Evolutionary conservation across 1,284 basidiomycete species (phyloP).

Genomic region (Sporisorium exsertum): DNA sequence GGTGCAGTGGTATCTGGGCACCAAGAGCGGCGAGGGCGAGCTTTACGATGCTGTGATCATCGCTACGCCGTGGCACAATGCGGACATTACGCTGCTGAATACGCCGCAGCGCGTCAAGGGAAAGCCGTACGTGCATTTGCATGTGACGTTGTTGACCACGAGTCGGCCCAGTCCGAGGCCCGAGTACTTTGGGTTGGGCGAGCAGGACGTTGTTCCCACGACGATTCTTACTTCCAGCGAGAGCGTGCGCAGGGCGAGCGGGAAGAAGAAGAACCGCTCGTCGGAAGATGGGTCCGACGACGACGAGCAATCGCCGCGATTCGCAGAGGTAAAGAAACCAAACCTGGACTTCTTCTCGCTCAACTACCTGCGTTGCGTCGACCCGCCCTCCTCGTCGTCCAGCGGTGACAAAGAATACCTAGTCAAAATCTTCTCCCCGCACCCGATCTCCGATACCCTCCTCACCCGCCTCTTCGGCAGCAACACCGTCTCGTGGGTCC

Average conservation of each 20-base stretch:
- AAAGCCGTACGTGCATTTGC: conserved; percentile 83
- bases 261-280: conserved; percentile 10
- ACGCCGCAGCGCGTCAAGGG: conserved; percentile 73
- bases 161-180: conserved; percentile 76
- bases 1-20: conserved; percentile 62
- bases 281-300: conserved; percentile 4
- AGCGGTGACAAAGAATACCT: conserved; percentile 46
- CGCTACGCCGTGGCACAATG: conserved; percentile 64
- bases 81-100: conserved; percentile 65
- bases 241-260: conserved; percentile 41
- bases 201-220: conserved; percentile 74
- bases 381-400: conserved; percentile 51
- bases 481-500: conserved; percentile 75
- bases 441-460: conserved; percentile 77
- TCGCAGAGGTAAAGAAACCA: too few species aligned
- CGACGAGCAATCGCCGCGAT: conserved; percentile 1
- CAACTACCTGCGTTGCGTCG: conserved; percentile 81
- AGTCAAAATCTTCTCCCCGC: conserved; percentile 80
- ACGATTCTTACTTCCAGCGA: conserved; percentile 77
- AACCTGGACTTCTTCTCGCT: conserved; percentile 85
- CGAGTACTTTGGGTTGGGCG: conserved; percentile 76
- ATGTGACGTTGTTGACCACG: conserved; percentile 89
- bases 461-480: conserved; percentile 71
- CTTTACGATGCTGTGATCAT: conserved; percentile 64
- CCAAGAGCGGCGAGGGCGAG: conserved; percentile 57